Conservation (phyloP, 2,329 filamentous ascomycete genomes). For the Paraphaeosphaeria minitans region DNA sequence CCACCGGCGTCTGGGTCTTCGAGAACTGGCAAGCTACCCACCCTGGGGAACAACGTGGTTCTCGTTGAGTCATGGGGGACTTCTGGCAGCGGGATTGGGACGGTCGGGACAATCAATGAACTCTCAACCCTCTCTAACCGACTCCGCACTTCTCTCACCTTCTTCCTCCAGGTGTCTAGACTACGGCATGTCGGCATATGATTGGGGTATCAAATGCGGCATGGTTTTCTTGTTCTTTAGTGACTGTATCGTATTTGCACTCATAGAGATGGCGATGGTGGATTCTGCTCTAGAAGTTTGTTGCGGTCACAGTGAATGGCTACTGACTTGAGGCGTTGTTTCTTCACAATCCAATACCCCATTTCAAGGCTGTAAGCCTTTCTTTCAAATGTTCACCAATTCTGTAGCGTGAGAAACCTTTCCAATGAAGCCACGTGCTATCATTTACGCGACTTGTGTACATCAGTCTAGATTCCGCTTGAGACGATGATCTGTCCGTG, state of each 20-base stretch:
- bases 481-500: no score
- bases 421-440: no score
- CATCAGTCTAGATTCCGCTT: no score
- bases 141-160: neutral
- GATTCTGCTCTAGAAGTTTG: neutral
- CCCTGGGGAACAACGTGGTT: neutral
- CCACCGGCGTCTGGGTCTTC: conserved; percentile 6
- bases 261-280: neutral
- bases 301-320: neutral
- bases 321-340: neutral
- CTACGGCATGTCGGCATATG: neutral
- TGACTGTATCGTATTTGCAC: neutral
- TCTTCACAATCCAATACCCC: neutral
- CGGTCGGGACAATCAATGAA: neutral
- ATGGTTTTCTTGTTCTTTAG: neutral
- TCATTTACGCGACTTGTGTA: no score
- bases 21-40: neutral
- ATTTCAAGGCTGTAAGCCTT: neutral
- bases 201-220: neutral
- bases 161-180: neutral
- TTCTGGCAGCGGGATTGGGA: neutral
- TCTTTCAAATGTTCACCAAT: neutral
- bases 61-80: neutral
- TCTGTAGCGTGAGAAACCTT: neutral
- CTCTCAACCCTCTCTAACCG: neutral